Evolutionary conservation across 805 yeast species (phyloP).

Genomic region (Candida schatavii): DNA sequence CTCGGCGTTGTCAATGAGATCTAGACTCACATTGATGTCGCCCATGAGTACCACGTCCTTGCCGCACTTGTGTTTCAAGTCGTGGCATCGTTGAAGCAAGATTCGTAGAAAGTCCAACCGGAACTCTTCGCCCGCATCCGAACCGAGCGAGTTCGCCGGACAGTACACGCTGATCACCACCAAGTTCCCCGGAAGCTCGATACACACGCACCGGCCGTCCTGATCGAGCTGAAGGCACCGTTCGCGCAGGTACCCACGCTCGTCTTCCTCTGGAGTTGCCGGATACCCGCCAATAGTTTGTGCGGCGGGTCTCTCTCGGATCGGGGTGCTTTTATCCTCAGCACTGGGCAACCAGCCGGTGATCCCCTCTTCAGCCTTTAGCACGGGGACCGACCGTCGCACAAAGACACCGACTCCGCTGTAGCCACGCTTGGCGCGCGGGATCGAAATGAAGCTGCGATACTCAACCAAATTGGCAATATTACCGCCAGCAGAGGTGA

Average conservation of each 20-base stretch:
- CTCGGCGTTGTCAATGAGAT: constrained; percentile 81
- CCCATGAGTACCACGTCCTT: constrained; percentile 81
- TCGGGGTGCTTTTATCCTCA: background rate
- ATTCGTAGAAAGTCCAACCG: constrained; percentile 56
- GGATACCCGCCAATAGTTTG: constrained; percentile 72
- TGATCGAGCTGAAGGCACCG: constrained; percentile 51
- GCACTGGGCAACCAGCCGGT: constrained; percentile 55
- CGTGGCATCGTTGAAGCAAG: constrained; percentile 59
- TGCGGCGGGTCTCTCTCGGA: constrained; percentile 16
- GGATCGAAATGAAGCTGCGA: constrained; percentile 66
- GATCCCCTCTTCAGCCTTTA: constrained; percentile 86
- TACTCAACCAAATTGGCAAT: constrained; percentile 56
- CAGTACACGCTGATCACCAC: constrained; percentile 74
- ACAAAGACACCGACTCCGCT: constrained; percentile 89
- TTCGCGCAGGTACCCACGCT: constrained; percentile 18
- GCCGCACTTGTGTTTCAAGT: constrained; percentile 47
- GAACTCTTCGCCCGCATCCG: constrained; percentile 62
- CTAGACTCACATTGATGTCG: constrained; percentile 80
- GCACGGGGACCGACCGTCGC: constrained; percentile 47
- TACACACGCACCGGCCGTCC: constrained; percentile 80
- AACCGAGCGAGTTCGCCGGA: constrained; percentile 82
- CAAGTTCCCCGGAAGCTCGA: constrained; percentile 64
- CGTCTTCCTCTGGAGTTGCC: constrained; percentile 28
- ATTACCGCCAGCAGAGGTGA: constrained; percentile 28
- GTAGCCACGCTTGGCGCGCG: constrained; percentile 72